These are phyloP conservation scores for Fusarium phyllophilum DNA, from an alignment of 2,329 filamentous ascomycete genomes.

Conservation along the genomic window DNA sequence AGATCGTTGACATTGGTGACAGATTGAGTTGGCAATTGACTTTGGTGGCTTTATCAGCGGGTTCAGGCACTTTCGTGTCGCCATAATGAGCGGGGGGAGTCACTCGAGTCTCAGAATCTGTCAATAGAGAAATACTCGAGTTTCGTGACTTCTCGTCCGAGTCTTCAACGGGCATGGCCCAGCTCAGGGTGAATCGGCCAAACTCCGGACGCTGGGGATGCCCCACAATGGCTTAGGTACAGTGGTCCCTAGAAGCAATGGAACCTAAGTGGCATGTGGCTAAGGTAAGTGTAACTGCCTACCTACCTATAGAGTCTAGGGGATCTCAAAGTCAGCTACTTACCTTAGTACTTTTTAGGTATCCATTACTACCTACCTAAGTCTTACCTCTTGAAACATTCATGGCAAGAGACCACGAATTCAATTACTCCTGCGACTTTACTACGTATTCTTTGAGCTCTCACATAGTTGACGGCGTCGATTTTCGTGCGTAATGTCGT, in stretches of 20 bases:
- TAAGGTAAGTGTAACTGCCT: neutral
- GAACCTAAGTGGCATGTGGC: constrained; percentile 38
- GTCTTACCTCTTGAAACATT: constrained; percentile 26
- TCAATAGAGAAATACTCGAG: neutral
- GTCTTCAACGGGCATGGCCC: neutral
- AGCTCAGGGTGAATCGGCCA: constrained; percentile 43
- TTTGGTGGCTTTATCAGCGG: constrained; percentile 25
- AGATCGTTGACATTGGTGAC: constrained; percentile 59
- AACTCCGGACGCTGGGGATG: constrained; percentile 36
- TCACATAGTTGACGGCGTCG: constrained; percentile 36
- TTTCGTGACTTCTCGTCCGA: neutral
- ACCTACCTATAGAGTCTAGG: neutral
- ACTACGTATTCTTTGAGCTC: constrained; percentile 8
- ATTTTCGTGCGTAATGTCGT: constrained; percentile 48
- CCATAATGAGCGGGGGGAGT: constrained; percentile 24
- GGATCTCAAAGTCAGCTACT: constrained; percentile 34
- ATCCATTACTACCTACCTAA: neutral
- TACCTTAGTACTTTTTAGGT: neutral
- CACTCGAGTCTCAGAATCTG: neutral
- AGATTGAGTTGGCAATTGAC: constrained; percentile 47
- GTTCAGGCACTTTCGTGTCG: constrained; percentile 19
- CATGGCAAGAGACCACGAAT: constrained; percentile 23
- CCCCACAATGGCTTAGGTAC: constrained; percentile 27
- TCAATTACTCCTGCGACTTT: constrained; percentile 8
- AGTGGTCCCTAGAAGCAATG: constrained; percentile 22